A percentile compares a stretch with the other conserved stretches of the same genome.
phyloP scores from a whole-genome alignment of 345 rosid species.

The Angophora floribunda region DNA sequence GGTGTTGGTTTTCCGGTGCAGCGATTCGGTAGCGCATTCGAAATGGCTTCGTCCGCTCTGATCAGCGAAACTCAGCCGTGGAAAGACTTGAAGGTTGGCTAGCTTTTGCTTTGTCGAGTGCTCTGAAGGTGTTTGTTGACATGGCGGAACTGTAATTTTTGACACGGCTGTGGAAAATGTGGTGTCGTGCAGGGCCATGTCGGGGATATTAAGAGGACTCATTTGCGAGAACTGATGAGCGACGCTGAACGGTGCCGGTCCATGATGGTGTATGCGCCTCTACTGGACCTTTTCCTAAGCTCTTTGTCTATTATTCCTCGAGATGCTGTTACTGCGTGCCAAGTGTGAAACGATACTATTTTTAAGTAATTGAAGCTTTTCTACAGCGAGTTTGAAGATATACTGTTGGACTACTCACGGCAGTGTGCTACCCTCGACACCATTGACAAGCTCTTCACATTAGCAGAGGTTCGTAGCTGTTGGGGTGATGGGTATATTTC shows the following conservation, averaged over 20 bases:
- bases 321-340: background rate
- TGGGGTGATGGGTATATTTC: background rate
- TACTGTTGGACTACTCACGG: conserved; percentile 72
- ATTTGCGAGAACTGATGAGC: conserved; percentile 71
- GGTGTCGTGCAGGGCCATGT: conserved; percentile 43
- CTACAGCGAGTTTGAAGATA: conserved; percentile 64
- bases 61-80: conserved; percentile 68
- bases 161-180: background rate
- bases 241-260: conserved; percentile 59
- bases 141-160: background rate
- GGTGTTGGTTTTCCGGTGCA: background rate
- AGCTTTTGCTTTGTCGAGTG: background rate
- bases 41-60: conserved; percentile 58
- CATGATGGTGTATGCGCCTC: conserved; percentile 55
- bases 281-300: background rate
- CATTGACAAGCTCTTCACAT: conserved; percentile 45
- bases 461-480: conserved; percentile 61
- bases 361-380: background rate
- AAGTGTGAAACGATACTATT: background rate
- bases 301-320: background rate
- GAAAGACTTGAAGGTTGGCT: conserved; percentile 78
- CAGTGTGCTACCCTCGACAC: conserved; percentile 66
- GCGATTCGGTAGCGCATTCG: background rate
- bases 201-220: conserved; percentile 61
- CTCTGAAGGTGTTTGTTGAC: background rate